Conservation (phyloP, 2,329 filamentous ascomycete genomes). For the Cladophialophora psammophila region DNA sequence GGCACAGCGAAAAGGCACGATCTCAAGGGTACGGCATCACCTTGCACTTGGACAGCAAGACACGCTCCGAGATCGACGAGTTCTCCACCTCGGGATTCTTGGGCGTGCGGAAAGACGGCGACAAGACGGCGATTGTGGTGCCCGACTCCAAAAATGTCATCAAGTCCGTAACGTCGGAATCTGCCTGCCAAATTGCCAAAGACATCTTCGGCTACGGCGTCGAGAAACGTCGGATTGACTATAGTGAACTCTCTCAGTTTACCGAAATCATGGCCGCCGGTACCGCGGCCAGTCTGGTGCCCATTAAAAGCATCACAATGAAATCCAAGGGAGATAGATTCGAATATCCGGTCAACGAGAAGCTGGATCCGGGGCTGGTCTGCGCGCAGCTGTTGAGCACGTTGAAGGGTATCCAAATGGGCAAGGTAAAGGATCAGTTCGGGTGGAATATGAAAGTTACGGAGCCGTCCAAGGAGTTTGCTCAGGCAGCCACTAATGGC, state of each 20-base stretch:
- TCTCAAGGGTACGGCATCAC: slow-evolving; percentile 89
- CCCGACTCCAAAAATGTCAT: slow-evolving; percentile 89
- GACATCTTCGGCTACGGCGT: slow-evolving; percentile 82
- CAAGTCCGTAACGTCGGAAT: slow-evolving; percentile 82
- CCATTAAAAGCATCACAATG: slow-evolving; percentile 88
- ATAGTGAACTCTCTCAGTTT: slow-evolving; percentile 69
- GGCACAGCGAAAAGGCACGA: slow-evolving; percentile 83
- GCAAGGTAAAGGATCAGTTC: slow-evolving; percentile 77
- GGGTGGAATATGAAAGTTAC: slow-evolving; percentile 68
- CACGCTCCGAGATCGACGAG: slow-evolving; percentile 86
- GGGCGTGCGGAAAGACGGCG: slow-evolving; percentile 70
- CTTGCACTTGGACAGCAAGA: slow-evolving; percentile 86
- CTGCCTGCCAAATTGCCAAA: slow-evolving; percentile 73
- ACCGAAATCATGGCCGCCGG: slow-evolving; percentile 89
- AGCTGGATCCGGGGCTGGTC: slow-evolving; percentile 72
- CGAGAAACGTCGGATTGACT: slow-evolving; percentile 71
- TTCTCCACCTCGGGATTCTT: slow-evolving; percentile 96
- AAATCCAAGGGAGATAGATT: slow-evolving; percentile 64
- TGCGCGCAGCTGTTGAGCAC: slow-evolving; percentile 75
- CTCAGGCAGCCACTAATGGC: slow-evolving; percentile 19
- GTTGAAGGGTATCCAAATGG: slow-evolving; percentile 85
- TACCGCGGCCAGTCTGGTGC: slow-evolving; percentile 88
- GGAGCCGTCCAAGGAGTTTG: slow-evolving; percentile 38
- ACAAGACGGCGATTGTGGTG: slow-evolving; percentile 71
- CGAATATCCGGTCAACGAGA: slow-evolving; percentile 56